Evolutionary conservation across 2,329 filamentous ascomycete species (phyloP).

Genomic region (Colletotrichum viniferum): DNA sequence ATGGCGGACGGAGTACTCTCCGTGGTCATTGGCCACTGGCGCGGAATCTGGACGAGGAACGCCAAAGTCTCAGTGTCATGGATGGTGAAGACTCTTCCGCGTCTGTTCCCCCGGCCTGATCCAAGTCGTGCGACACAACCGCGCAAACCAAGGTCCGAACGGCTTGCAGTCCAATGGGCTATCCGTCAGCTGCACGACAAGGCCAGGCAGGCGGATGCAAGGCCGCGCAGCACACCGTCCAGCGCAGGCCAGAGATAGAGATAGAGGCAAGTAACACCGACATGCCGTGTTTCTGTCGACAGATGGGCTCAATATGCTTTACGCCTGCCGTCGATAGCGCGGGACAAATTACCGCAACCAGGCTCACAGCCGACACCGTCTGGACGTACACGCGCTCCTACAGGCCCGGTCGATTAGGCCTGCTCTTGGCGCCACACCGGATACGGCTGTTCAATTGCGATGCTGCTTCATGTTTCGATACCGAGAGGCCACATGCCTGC

Average conservation of each 20-base stretch:
- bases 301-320: neutral
- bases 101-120: neutral
- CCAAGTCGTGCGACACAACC: slow-evolving; percentile 10
- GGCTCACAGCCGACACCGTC: slow-evolving; percentile 14
- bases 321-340: slow-evolving; percentile 15
- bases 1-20: neutral
- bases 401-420: neutral
- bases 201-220: neutral
- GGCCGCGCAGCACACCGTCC: neutral
- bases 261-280: neutral
- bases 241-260: neutral
- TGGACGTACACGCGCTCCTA: slow-evolving; percentile 2
- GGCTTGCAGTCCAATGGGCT: neutral
- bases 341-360: slow-evolving; percentile 21
- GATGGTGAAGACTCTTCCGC: neutral
- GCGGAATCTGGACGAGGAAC: neutral
- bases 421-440: slow-evolving; percentile 13
- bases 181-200: neutral
- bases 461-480: neutral
- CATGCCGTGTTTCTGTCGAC: neutral
- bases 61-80: neutral
- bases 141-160: neutral
- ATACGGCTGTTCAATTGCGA: slow-evolving; percentile 2
- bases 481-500: slow-evolving; percentile 1
- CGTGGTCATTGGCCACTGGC: neutral